Percentiles rank a stretch among this genome's conserved stretches.
phyloP scores from a whole-genome alignment of 2,329 filamentous ascomycete species.

The Cladosporium colombiae region DNA sequence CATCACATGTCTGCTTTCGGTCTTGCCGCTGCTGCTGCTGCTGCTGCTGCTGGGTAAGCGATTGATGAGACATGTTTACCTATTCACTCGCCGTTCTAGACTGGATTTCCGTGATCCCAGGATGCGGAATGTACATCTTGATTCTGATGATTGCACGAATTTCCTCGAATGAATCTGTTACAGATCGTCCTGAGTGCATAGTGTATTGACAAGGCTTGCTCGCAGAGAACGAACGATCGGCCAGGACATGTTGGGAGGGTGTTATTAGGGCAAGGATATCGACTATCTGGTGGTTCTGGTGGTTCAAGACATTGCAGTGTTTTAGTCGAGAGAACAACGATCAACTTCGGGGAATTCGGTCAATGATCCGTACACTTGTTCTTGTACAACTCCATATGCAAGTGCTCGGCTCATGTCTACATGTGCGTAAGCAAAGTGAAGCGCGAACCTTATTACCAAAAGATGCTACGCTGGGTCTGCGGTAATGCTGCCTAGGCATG shows the following conservation, averaged over 20 bases:
- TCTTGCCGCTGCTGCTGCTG: too few relatives aligned
- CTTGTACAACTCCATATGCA: not conserved
- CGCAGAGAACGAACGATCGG: not conserved
- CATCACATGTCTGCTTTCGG: too few relatives aligned
- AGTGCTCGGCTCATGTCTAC: not conserved
- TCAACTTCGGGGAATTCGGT: not conserved
- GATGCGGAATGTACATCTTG: not conserved
- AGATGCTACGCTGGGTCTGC: too few relatives aligned
- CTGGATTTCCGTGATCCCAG: not conserved
- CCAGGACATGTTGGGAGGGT: not conserved
- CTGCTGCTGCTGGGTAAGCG: not conserved
- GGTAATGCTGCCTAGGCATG: not conserved
- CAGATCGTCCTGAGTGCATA: not conserved
- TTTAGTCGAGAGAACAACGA: not conserved
- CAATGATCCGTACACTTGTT: not conserved
- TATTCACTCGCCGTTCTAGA: conserved; percentile 18
- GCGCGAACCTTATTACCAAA: too few relatives aligned
- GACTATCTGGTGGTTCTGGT: not conserved
- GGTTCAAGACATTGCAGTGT: not conserved
- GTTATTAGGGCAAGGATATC: not conserved
- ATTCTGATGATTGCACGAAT: not conserved
- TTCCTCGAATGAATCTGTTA: not conserved
- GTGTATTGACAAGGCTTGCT: not conserved
- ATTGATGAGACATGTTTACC: not conserved
- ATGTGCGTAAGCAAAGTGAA: not conserved